Conservation (phyloP, 192 early-diverging fungal species). For the Borealophlyctis nickersoniae region DNA sequence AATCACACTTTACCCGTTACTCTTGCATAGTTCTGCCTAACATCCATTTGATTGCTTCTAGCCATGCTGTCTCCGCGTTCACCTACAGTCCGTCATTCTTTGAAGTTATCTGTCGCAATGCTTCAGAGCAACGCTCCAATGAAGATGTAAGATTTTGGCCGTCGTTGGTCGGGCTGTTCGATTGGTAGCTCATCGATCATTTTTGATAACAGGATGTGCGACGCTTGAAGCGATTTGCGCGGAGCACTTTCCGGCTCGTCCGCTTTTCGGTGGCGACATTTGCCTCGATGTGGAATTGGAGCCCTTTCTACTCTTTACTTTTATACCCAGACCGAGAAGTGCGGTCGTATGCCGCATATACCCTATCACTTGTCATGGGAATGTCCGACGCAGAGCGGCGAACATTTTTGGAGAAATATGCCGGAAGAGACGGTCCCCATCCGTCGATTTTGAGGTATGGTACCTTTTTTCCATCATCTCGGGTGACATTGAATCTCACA, state of each 20-base stretch:
- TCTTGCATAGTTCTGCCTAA: background rate
- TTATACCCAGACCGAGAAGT: conserved; percentile 11
- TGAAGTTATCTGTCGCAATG: conserved; percentile 3
- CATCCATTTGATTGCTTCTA: no score
- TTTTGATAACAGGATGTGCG: background rate
- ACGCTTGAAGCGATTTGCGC: conserved; percentile 20
- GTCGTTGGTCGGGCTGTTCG: conserved; percentile 6
- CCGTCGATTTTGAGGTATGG: conserved; percentile 9
- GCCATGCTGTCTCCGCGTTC: conserved; percentile 6
- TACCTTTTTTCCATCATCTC: conserved; percentile 8
- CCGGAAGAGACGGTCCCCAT: conserved; percentile 5
- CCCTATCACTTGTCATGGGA: conserved; percentile 32
- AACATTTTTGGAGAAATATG: conserved; percentile 18
- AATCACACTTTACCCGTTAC: background rate
- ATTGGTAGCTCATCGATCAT: background rate
- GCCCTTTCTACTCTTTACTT: conserved; percentile 18
- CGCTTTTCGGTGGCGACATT: conserved; percentile 1
- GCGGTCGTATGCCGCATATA: conserved; percentile 32
- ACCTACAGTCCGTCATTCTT: background rate
- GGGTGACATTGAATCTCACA: no score
- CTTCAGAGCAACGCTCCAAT: no score
- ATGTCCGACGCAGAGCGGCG: conserved; percentile 40
- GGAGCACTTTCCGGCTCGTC: conserved; percentile 25
- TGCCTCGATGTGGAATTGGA: conserved; percentile 6
- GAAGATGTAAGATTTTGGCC: conserved; percentile 1